Evolutionary conservation across 2,329 filamentous ascomycete species (phyloP).

Genomic region (Sarocladium strictum): DNA sequence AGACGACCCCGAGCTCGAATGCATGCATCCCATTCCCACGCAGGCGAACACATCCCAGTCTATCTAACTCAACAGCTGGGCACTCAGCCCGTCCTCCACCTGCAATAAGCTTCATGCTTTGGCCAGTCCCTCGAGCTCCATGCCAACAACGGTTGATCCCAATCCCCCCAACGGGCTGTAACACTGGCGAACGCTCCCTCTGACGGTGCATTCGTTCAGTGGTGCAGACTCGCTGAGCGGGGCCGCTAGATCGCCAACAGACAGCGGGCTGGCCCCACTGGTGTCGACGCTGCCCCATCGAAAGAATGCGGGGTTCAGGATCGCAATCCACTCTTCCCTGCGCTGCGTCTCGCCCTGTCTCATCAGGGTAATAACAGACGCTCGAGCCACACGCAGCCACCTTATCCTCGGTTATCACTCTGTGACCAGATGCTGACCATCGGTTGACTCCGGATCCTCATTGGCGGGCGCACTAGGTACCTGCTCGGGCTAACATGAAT

Average conservation of each 20-base stretch:
- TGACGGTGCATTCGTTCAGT: background rate
- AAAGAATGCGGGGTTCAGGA: slow-evolving; percentile 8
- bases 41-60: no score
- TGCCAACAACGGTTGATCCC: background rate
- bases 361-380: no score
- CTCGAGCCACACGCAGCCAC: background rate
- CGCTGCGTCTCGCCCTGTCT: no score
- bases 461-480: no score
- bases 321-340: background rate
- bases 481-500: no score
- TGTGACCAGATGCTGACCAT: background rate
- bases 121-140: background rate
- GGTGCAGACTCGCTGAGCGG: background rate
- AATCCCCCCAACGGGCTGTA: no score
- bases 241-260: slow-evolving; percentile 1
- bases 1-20: background rate
- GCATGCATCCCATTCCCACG: no score
- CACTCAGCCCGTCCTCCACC: background rate
- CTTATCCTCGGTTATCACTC: slow-evolving; percentile 2
- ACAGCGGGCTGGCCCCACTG: background rate
- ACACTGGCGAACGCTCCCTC: background rate
- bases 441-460: background rate
- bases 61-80: background rate
- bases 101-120: no score
- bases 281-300: background rate